Base-by-base conservation (phyloP, 1,284 basidiomycete genomes). In the Grifola frondosa region DNA sequence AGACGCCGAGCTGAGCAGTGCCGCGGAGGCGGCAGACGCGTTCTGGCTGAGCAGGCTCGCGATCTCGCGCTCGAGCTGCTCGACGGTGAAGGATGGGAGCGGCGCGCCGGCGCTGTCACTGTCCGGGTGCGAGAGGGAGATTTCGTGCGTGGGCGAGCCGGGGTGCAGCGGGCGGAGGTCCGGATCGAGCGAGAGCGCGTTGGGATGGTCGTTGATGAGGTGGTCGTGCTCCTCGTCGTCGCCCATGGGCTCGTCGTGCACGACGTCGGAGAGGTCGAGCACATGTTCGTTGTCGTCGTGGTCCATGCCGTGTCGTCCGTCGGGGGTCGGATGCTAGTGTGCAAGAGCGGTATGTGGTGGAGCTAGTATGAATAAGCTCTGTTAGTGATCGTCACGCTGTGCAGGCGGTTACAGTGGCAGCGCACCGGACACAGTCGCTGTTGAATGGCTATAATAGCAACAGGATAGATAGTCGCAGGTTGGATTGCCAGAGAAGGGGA, bases 251-350 rank as follows among this genome's bases (percentile, higher is more conserved):
- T 84, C 81, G 57, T 86, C 83, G 61, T 86, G 82, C 30, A 88
- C 83, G 60, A 88, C 86, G 64, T 88, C 86, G 34, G 85, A 88
- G 53, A 88, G 76, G 58, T 80, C 75, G 49, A 88, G 74, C 50
- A 78, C 74, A 48, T 76, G 75, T 54, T 76, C 77, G 56, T 56
- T 58, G 42, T 59, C 59, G 45, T 79, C 78, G 58, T 73, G 69
- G 57, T 83, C 75, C 80, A 84, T 83, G 55, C n/a, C n/a, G n/a
- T n/a, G n/a, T n/a, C n/a, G n/a, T 7, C 35, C 35, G n/a, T n/a
- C n/a, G n/a, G n/a, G n/a, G n/a, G n/a, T n/a, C n/a, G n/a, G n/a
- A n/a, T n/a, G n/a, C n/a, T n/a, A n/a, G n/a, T n/a, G n/a, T n/a
- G n/a, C n/a, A n/a, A n/a, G n/a, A n/a, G n/a, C n/a, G n/a, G n/a